Conservation (phyloP, 768 basidiomycete genomes). For the Agaricus subrufescens region DNA sequence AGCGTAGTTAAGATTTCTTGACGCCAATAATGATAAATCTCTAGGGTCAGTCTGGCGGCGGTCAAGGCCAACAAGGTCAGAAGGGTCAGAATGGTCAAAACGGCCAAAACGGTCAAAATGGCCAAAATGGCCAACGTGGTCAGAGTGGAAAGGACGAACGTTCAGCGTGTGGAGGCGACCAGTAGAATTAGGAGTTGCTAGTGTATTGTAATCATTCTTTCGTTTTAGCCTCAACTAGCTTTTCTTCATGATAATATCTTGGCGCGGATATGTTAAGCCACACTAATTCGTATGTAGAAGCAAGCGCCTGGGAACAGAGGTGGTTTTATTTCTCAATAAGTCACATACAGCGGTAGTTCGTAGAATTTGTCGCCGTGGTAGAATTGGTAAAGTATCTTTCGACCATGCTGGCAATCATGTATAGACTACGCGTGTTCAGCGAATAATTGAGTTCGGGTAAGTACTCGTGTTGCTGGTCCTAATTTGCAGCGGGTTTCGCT, state of each 20-base stretch:
- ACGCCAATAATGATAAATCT: constrained; percentile 7
- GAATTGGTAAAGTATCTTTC: too few relatives aligned
- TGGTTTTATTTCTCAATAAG: too few relatives aligned
- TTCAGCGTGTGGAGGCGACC: neutral
- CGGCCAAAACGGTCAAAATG: neutral
- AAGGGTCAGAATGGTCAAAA: neutral
- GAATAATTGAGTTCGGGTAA: too few relatives aligned
- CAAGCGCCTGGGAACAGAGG: neutral
- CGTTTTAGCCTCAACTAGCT: neutral
- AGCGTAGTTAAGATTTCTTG: constrained; percentile 19
- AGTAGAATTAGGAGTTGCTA: neutral
- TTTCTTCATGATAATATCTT: constrained; percentile 1
- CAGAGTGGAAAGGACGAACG: neutral
- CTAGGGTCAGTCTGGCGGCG: neutral
- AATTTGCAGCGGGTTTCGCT: constrained; percentile 11
- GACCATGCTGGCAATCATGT: too few relatives aligned
- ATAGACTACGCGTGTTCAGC: neutral
- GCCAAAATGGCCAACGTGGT: neutral
- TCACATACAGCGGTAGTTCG: too few relatives aligned
- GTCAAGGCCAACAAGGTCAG: neutral
- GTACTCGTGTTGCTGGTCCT: neutral
- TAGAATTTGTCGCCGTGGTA: too few relatives aligned
- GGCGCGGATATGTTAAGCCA: constrained; percentile 5
- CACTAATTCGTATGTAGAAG: constrained; percentile 9
- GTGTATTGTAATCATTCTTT: neutral